Evolutionary conservation across 129 eudicot species (phyloP).

Genomic region (Erigeron canadensis): DNA sequence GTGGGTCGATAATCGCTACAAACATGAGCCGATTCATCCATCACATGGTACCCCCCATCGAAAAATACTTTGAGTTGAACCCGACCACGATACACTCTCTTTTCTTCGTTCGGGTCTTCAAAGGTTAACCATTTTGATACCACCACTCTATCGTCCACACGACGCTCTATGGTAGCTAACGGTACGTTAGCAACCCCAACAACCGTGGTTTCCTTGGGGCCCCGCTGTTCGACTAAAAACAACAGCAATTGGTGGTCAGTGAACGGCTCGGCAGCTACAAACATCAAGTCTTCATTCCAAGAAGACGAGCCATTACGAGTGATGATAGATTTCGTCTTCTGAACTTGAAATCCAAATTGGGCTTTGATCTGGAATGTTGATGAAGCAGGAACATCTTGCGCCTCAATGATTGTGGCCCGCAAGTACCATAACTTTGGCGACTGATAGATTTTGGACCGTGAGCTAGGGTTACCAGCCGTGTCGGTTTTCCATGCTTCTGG

Average conservation of each 20-base stretch:
- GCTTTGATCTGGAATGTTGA: slow-evolving; percentile 64
- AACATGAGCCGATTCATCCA: slow-evolving; percentile 89
- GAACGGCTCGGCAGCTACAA: slow-evolving; percentile 93
- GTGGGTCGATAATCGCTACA: slow-evolving; percentile 98
- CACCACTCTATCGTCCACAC: slow-evolving; percentile 87
- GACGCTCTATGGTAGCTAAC: slow-evolving; percentile 75
- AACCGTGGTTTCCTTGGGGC: slow-evolving; percentile 46
- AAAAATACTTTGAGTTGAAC: slow-evolving; percentile 77
- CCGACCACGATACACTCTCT: slow-evolving; percentile 63
- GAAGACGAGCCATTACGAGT: slow-evolving; percentile 62
- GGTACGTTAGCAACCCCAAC: slow-evolving; percentile 62
- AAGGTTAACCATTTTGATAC: slow-evolving; percentile 72
- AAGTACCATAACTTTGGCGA: slow-evolving; percentile 93
- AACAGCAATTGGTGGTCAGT: slow-evolving; percentile 47
- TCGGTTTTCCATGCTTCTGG: slow-evolving; percentile 96
- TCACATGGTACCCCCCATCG: slow-evolving; percentile 97
- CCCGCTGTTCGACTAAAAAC: slow-evolving; percentile 54
- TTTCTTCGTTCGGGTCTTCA: slow-evolving; percentile 68
- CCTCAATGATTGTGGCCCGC: slow-evolving; percentile 66
- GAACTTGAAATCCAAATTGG: slow-evolving; percentile 78
- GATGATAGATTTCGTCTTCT: slow-evolving; percentile 51
- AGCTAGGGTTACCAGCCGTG: slow-evolving; percentile 59
- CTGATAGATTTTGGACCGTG: slow-evolving; percentile 72
- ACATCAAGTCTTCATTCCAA: slow-evolving; percentile 86
- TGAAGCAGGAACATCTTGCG: slow-evolving; percentile 59